Conservation (phyloP, 2,329 filamentous ascomycete species). For the Knufia fluminis region DNA sequence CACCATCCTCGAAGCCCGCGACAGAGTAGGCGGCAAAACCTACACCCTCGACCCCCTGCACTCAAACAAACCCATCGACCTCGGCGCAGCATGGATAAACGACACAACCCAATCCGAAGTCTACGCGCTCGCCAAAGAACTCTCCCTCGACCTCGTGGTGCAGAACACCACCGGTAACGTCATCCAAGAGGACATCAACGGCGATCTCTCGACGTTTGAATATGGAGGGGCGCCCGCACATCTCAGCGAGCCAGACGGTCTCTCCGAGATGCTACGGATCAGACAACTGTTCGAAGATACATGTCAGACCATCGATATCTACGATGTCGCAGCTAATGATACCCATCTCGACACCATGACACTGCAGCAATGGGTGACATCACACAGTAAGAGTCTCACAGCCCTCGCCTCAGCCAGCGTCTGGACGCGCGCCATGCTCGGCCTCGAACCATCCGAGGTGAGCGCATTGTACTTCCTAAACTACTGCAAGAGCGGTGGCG, state of each 20-base stretch:
- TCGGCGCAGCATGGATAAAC: slow-evolving; percentile 33
- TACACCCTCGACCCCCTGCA: slow-evolving; percentile 28
- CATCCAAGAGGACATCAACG: slow-evolving; percentile 25
- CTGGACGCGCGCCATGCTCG: slow-evolving; percentile 38
- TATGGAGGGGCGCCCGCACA: slow-evolving; percentile 27
- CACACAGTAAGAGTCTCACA: slow-evolving; percentile 23
- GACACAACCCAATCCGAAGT: slow-evolving; percentile 31
- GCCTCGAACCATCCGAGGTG: slow-evolving; percentile 41
- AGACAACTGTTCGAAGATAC: slow-evolving; percentile 32
- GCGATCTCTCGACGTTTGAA: slow-evolving; percentile 25
- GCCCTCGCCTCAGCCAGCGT: slow-evolving; percentile 30
- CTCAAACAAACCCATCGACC: slow-evolving; percentile 29
- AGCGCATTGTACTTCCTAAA: slow-evolving; percentile 47
- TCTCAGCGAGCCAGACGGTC: slow-evolving; percentile 1
- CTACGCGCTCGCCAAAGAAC: slow-evolving; percentile 24
- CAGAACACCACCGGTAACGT: slow-evolving; percentile 27
- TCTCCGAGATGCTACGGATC: slow-evolving; percentile 26
- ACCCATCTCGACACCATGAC: slow-evolving; percentile 29
- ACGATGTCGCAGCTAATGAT: slow-evolving; percentile 19
- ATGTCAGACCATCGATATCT: slow-evolving; percentile 29
- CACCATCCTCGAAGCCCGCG: slow-evolving; percentile 42
- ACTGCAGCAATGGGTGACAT: slow-evolving; percentile 32
- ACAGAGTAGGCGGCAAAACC: slow-evolving; percentile 46
- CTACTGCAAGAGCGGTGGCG: slow-evolving; percentile 46
- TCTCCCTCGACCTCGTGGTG: slow-evolving; percentile 25